Evolutionary conservation across 495 filamentous ascomycete genomes (phyloP).

Genomic region (Lepidopterella palustris): DNA sequence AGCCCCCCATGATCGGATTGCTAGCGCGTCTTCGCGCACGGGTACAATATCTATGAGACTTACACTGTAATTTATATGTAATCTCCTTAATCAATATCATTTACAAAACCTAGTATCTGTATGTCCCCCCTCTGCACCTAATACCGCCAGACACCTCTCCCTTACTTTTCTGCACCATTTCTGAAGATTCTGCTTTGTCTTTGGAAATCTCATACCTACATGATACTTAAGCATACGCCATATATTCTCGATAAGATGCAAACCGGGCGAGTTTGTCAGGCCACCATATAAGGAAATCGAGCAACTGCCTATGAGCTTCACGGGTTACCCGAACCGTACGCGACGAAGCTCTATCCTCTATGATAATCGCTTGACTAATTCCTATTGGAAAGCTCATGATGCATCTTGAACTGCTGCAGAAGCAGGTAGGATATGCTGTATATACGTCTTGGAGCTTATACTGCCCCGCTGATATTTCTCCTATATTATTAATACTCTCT

Average conservation of each 20-base stretch:
- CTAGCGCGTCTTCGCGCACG: too few species aligned
- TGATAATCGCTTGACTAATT: neutral
- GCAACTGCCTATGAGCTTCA: neutral
- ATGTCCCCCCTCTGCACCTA: neutral
- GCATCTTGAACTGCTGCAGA: neutral
- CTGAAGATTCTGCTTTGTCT: neutral
- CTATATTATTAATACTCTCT: neutral
- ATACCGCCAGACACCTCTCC: neutral
- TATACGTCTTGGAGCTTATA: neutral
- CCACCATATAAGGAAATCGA: neutral
- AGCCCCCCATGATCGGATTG: too few species aligned
- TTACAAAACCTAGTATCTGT: neutral
- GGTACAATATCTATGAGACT: too few species aligned
- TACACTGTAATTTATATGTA: too few species aligned
- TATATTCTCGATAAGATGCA: neutral
- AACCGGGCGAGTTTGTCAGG: neutral
- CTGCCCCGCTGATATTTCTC: neutral
- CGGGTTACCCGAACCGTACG: neutral
- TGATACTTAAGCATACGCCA: neutral
- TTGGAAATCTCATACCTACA: too few species aligned
- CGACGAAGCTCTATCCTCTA: neutral
- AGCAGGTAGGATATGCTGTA: neutral
- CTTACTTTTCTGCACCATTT: neutral
- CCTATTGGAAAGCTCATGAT: neutral
- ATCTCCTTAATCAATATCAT: neutral